Base-by-base conservation (phyloP, 164 flowering plant genomes). In the Echeveria elegans region DNA sequence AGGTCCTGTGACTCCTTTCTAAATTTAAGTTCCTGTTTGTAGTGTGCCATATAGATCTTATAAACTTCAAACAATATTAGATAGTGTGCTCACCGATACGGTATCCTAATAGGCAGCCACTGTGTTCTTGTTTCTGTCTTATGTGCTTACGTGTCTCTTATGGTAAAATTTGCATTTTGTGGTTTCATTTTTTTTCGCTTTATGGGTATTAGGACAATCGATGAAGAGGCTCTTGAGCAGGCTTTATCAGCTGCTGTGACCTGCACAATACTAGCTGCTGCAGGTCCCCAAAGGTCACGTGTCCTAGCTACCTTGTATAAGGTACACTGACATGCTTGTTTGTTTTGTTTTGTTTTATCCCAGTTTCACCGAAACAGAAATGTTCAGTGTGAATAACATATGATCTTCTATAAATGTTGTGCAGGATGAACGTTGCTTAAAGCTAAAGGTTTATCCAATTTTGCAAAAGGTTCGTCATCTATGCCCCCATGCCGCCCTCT, bases 241-340 rank as follows among this genome's bases (percentile, higher is more conserved):
- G 97, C 99, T 69, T 73, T 95, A 64, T 79, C 96, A 66, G 92
- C 97, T 78, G 99, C 99, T 69, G 94, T 95, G 45, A 95, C 99
- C 26, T 95, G 99, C 76, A 95, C 99, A 71, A 95, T 92, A 73
- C 78, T 95, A 82, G 99, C 99, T 77, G 97, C 89, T 70, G 97
- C 99, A 59, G 99, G 99, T 71, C 99, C 99, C 48, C 99, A 87
- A 65, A 87, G 99, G 24, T 95, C 99, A 67, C 93, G 97, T 72
- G 99, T 95, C 73, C 97, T 95, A 76, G 99, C 97, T 56, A 95
- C 97, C 68, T 71, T 95, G 34, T 95, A 95, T 80, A 95, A 92
- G 83, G 99, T 92, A 77, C 67, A 53, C 14, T 69, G 59, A 28
- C 63, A 23, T 32, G 69, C 21, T 34, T 26, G 23, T 47, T 29